phyloP scores from a whole-genome alignment of 225 moss, liverwort and hornwort genomes.

The Lunularia cruciata region DNA sequence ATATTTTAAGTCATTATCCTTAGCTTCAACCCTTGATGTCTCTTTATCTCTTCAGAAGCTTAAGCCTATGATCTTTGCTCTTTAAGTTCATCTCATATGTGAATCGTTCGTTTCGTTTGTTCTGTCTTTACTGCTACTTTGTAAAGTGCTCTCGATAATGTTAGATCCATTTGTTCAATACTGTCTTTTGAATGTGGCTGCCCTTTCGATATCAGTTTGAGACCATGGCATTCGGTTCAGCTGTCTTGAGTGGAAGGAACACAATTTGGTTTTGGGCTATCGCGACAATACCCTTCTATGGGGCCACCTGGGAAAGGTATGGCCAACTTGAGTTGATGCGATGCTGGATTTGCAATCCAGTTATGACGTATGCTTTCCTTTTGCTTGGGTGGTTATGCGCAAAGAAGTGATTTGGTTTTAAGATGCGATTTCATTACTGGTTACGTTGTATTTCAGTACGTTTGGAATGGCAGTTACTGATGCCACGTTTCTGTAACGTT shows the following conservation, averaged over 20 bases:
- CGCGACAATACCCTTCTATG: constrained; percentile 76
- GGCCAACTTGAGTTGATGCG: too few relatives aligned
- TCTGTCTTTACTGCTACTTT: not conserved
- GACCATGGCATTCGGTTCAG: constrained; percentile 79
- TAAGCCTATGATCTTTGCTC: too few relatives aligned
- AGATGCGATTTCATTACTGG: too few relatives aligned
- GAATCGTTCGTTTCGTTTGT: not conserved
- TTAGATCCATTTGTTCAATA: not conserved
- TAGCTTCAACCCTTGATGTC: not conserved
- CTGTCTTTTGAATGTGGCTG: not conserved
- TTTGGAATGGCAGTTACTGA: not conserved
- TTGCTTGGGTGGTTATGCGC: too few relatives aligned
- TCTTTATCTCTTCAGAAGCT: not conserved
- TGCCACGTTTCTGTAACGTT: not conserved
- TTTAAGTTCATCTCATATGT: not conserved
- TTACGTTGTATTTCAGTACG: too few relatives aligned
- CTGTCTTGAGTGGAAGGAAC: constrained; percentile 71
- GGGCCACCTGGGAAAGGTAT: constrained; percentile 98
- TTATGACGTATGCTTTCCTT: too few relatives aligned
- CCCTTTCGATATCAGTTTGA: constrained; percentile 66
- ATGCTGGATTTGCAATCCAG: too few relatives aligned
- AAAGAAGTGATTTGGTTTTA: too few relatives aligned
- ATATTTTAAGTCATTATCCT: not conserved
- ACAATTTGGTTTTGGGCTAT: constrained; percentile 81
- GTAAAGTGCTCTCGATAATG: not conserved